Base-by-base conservation (phyloP, 1,284 basidiomycete species). In the Irpex sp. region DNA sequence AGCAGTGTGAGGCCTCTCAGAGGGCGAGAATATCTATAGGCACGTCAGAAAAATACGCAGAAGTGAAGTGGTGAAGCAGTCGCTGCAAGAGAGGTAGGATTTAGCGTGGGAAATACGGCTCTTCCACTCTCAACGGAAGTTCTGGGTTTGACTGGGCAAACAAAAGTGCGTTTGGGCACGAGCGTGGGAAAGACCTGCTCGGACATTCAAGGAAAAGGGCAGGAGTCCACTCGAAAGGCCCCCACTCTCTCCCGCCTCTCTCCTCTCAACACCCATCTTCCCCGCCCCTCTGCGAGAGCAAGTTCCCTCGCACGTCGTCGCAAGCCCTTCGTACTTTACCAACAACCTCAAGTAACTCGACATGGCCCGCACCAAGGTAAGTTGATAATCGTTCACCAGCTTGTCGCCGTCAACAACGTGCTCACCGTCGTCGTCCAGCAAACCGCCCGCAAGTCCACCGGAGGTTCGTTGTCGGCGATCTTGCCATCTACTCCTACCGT, bases 371-470 rank as follows among this genome's bases (percentile, higher is more conserved):
- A 90, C 88, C 72, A 90, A 90, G 85, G 88, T 87, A 69, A 63
- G 76, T 72, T 26, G 26, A 26, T 33, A 60, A 59, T 57, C 51
- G 56, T 50, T 43, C 68, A 65, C 59, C 63, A 64, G 59, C 65
- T 55, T 60, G 59, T 70, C 71, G 62, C 71, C 70, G 66, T 46
- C 59, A 49, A 43, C 62, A 46, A 72, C 68, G 70, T 75, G 70
- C 72, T 73, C 71, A 68, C 68, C 66, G 63, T 61, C 67, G 63
- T 66, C 67, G 65, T 67, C 58, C 72, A 90, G 89, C 88, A 91
- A 91, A 91, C 89, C 72, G 89, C 89, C 71, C 88, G 89, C 77
- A 90, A 91, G 82, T 92, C 89, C 61, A 92, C 89, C 63, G 90
- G 90, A 88, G 89, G 89, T 89, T 55, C 71, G 87, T 70, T 66